Base-by-base conservation (phyloP, 1,139 yeast species). In the Yamadazyma mexicana region DNA sequence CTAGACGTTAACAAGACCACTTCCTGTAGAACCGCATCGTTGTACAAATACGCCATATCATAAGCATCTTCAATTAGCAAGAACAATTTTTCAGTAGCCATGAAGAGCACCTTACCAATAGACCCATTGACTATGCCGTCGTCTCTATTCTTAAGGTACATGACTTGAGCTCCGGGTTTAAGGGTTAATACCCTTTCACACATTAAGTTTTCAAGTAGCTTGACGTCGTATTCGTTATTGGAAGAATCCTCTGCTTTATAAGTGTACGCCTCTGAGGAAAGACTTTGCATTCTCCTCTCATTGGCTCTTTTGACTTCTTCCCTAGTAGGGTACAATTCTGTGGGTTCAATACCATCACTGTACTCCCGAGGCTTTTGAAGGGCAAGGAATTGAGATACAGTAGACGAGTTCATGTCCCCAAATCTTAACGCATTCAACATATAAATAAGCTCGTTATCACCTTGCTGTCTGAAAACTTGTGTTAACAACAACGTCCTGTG, bases 291-390 rank as follows among this genome's bases (percentile, higher is more conserved):
- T 43, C 89, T 70, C 26, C 66, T 49, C 23, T 66, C 58, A 54
- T 89, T 89, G 1, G 95, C 88, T 17, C 59, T 46, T 35, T 81
- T 84, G 2, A 89, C 97, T 54, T 87, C 94, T 26, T 69, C 62
- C 50, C 94, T 72, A 0, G 87, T 80, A 0, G 96, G 86, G 54
- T 75, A 88, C 32, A 87, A 64, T 55, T 84, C 94, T 0, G 95
- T 86, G 5, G 96, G 95, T 47, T 73, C 81, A 17, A 88, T 78
- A 0, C 91, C 92, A 60, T 87, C 96, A 0, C 66, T 63, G 52
- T 85, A 87, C 0, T 45, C 46, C 1, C 87, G 78, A 1, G 66
- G 64, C 46, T 92, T 69, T 16, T 72, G 66, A 18, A 88, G 66
- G 2, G 58, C 53, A 27, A 58, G 51, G 48, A 88, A 80, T 40